These are phyloP conservation scores for Dioscorea dumetorum DNA, from an alignment of 106 monocot genomes.

Conservation along the genomic window DNA sequence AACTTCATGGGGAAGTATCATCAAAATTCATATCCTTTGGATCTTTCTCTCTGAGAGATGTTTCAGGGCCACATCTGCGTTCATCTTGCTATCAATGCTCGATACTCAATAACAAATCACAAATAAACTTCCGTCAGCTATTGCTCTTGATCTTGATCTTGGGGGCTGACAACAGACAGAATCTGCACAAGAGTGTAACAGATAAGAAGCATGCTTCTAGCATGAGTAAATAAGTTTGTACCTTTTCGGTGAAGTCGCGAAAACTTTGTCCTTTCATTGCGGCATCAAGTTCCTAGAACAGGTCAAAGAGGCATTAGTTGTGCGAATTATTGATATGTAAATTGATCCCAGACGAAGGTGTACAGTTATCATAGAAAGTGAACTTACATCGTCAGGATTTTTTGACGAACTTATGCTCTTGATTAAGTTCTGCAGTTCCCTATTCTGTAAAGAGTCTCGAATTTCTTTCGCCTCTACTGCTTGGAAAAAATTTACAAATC, in stretches of 20 bases:
- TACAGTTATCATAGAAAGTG: neutral
- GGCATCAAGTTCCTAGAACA: slow-evolving; percentile 48
- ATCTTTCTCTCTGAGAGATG: too few relatives aligned
- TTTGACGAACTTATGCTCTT: slow-evolving; percentile 40
- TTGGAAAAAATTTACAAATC: neutral
- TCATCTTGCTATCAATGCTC: too few relatives aligned
- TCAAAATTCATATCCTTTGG: too few relatives aligned
- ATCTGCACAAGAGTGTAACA: slow-evolving; percentile 14
- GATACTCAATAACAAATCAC: too few relatives aligned
- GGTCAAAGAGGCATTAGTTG: neutral
- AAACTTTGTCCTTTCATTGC: slow-evolving; percentile 38
- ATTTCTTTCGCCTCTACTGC: slow-evolving; percentile 44
- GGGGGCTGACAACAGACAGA: slow-evolving; percentile 11
- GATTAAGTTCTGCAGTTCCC: slow-evolving; percentile 34
- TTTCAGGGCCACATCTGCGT: too few relatives aligned
- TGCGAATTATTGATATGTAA: too few relatives aligned
- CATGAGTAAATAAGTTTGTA: neutral
- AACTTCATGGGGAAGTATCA: too few relatives aligned
- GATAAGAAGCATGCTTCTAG: neutral
- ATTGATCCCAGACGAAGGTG: neutral
- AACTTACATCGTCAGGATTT: slow-evolving; percentile 38
- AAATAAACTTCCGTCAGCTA: too few relatives aligned
- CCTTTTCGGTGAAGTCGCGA: slow-evolving; percentile 47
- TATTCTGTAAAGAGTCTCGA: slow-evolving; percentile 42
- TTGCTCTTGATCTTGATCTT: slow-evolving; percentile 3